phyloP scores from a whole-genome alignment of 305 asterid species.

The Fraxinus sp. region DNA sequence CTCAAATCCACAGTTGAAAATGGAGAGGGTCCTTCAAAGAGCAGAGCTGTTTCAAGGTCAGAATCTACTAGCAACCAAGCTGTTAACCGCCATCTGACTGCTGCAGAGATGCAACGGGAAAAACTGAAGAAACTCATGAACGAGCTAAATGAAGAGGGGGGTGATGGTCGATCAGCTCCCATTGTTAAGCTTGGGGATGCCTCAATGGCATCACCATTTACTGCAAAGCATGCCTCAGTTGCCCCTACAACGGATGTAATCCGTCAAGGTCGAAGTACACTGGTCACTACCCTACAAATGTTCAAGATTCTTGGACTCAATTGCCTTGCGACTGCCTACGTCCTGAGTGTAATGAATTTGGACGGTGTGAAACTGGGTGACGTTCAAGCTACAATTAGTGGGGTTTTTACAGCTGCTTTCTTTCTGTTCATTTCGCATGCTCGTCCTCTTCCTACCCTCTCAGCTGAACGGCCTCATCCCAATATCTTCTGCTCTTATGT shows the following conservation, averaged over 20 bases:
- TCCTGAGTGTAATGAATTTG: slow-evolving; percentile 87
- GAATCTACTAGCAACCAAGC: slow-evolving; percentile 58
- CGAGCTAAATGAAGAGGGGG: slow-evolving; percentile 76
- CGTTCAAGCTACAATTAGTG: slow-evolving; percentile 93
- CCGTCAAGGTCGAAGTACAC: slow-evolving; percentile 97
- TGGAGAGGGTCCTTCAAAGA: slow-evolving; percentile 45
- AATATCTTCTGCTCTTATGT: slow-evolving; percentile 87
- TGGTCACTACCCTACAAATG: slow-evolving; percentile 98
- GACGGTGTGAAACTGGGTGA: slow-evolving; percentile 96
- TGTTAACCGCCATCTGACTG: slow-evolving; percentile 64
- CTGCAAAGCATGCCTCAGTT: slow-evolving; percentile 97
- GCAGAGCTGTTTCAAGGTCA: slow-evolving; percentile 38
- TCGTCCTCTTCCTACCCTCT: slow-evolving; percentile 77
- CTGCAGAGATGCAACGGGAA: slow-evolving; percentile 83
- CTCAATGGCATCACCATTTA: slow-evolving; percentile 97
- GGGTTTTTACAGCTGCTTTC: slow-evolving; percentile 93
- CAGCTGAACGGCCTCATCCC: slow-evolving; percentile 94
- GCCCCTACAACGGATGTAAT: slow-evolving; percentile 86
- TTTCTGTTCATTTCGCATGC: slow-evolving; percentile 93
- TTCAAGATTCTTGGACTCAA: slow-evolving; percentile 96
- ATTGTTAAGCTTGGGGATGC: slow-evolving; percentile 95
- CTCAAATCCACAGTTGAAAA: slow-evolving; percentile 43
- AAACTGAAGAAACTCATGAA: slow-evolving; percentile 88
- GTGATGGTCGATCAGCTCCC: slow-evolving; percentile 86
- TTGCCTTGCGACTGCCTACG: slow-evolving; percentile 84